Conservation (phyloP, 352 stramenopile species). For the Lagenidium giganteum region DNA sequence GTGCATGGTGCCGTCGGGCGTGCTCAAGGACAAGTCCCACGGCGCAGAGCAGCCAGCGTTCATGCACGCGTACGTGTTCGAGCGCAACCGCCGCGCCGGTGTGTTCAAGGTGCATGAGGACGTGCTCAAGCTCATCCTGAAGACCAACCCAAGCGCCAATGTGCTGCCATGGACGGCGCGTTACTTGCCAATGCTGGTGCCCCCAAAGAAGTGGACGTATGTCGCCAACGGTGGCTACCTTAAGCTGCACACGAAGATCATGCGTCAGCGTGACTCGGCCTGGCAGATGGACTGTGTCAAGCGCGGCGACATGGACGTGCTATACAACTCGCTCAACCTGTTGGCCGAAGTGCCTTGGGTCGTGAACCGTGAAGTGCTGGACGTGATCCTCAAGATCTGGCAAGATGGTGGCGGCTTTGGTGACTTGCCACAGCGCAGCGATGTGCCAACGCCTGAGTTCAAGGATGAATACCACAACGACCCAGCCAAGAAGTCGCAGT, state of each 20-base stretch:
- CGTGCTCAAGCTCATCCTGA: slow-evolving; percentile 49
- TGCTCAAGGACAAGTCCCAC: slow-evolving; percentile 23
- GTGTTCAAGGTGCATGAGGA: slow-evolving; percentile 70
- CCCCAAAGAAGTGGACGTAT: slow-evolving; percentile 88
- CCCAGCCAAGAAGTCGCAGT: slow-evolving; percentile 44
- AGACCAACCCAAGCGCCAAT: slow-evolving; percentile 46
- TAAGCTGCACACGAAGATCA: slow-evolving; percentile 89
- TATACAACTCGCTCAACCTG: slow-evolving; percentile 91
- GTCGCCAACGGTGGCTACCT: slow-evolving; percentile 92
- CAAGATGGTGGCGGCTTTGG: slow-evolving; percentile 88
- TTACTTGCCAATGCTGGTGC: slow-evolving; percentile 96
- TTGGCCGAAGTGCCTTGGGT: slow-evolving; percentile 92
- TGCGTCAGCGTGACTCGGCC: slow-evolving; percentile 82
- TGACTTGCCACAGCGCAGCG: slow-evolving; percentile 86
- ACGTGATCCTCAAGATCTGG: slow-evolving; percentile 91
- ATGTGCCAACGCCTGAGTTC: slow-evolving; percentile 56
- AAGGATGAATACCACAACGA: slow-evolving; percentile 68
- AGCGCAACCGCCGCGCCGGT: slow-evolving; percentile 71
- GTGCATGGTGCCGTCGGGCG: slow-evolving; percentile 56
- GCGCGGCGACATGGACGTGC: slow-evolving; percentile 72
- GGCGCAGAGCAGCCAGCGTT: slow-evolving; percentile 44
- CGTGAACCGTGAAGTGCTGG: slow-evolving; percentile 93
- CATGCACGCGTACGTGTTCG: slow-evolving; percentile 74
- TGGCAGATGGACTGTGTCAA: slow-evolving; percentile 89
- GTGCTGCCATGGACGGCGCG: slow-evolving; percentile 75